phyloP scores from a whole-genome alignment of 129 eudicot species.

The Chrysanthemum makinoi region DNA sequence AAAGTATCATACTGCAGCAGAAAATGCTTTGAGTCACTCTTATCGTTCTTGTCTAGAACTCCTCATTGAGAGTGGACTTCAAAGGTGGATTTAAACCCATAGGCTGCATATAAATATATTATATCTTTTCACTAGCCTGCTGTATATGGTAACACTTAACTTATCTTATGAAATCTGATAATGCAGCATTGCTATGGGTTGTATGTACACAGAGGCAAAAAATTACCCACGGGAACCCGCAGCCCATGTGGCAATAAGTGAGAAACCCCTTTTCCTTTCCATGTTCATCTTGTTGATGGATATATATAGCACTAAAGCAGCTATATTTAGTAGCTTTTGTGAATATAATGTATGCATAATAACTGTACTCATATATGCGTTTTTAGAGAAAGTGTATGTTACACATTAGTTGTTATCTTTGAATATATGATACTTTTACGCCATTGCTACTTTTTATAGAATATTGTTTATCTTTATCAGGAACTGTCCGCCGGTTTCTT shows the following conservation, averaged over 20 bases:
- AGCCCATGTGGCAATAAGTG: conserved; percentile 98
- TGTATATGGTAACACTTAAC: conserved; percentile 17
- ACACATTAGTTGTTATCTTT: not conserved
- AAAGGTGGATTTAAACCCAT: conserved; percentile 47
- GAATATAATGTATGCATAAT: conserved; percentile 10
- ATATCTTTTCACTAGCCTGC: conserved; percentile 10
- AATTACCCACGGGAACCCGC: conserved; percentile 99
- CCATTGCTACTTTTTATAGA: conserved; percentile 11
- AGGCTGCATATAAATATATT: conserved; percentile 21
- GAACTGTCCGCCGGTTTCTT: conserved; percentile 92
- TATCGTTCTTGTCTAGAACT: conserved; percentile 95
- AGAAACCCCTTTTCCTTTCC: conserved; percentile 26
- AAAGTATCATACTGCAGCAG: conserved; percentile 99
- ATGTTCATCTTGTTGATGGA: not conserved
- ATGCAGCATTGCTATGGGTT: conserved; percentile 95
- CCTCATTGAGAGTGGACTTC: conserved; percentile 82
- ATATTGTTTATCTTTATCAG: conserved; percentile 33
- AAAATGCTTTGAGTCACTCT: conserved; percentile 96
- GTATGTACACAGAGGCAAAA: conserved; percentile 96
- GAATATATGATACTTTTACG: conserved; percentile 9
- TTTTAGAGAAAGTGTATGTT: not conserved
- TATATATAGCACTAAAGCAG: not conserved
- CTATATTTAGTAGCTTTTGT: not conserved
- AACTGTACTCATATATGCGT: not conserved
- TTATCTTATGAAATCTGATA: conserved; percentile 28